Conservation (phyloP, 768 basidiomycete species). For the Naematelia aurantialba region DNA sequence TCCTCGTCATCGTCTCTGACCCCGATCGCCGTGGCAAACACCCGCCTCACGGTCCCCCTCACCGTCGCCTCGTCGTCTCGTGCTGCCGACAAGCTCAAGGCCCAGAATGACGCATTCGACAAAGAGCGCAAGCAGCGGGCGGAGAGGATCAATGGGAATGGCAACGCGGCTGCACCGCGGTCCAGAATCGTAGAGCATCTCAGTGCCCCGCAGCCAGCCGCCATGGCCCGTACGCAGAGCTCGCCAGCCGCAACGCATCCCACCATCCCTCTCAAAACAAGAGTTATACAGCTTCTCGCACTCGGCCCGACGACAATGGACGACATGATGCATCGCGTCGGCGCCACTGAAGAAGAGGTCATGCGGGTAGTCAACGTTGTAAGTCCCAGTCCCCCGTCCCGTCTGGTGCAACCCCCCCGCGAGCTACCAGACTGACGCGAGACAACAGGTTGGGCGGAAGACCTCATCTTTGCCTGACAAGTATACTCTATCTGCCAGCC, state of each 20-base stretch:
- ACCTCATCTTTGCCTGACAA: conserved; percentile 13
- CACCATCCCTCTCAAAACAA: conserved; percentile 41
- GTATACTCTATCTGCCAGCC: conserved; percentile 31
- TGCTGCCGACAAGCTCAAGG: conserved; percentile 21
- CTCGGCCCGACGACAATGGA: conserved; percentile 29
- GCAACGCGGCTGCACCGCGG: neutral
- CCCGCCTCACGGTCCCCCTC: conserved; percentile 31
- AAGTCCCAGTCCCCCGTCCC: conserved; percentile 9
- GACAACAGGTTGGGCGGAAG: conserved; percentile 26
- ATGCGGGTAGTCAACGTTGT: conserved; percentile 42
- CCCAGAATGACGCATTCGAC: conserved; percentile 17
- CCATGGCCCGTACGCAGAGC: conserved; percentile 26
- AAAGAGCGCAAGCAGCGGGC: conserved; percentile 20
- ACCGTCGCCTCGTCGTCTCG: conserved; percentile 15
- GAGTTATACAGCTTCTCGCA: conserved; percentile 41
- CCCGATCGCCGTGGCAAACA: conserved; percentile 16
- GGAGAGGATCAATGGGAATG: conserved; percentile 13
- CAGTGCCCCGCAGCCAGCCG: neutral
- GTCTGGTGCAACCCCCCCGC: neutral
- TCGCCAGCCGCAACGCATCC: conserved; percentile 13
- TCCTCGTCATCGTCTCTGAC: conserved; percentile 9
- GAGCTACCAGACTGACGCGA: neutral
- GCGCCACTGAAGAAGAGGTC: conserved; percentile 35
- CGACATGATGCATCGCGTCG: conserved; percentile 31
- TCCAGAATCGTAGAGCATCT: neutral